Evolutionary conservation across 1,139 yeast species (phyloP), one percentile per base, ranked within the genome.

Genomic region (Saccharomyces hybrid): DNA sequence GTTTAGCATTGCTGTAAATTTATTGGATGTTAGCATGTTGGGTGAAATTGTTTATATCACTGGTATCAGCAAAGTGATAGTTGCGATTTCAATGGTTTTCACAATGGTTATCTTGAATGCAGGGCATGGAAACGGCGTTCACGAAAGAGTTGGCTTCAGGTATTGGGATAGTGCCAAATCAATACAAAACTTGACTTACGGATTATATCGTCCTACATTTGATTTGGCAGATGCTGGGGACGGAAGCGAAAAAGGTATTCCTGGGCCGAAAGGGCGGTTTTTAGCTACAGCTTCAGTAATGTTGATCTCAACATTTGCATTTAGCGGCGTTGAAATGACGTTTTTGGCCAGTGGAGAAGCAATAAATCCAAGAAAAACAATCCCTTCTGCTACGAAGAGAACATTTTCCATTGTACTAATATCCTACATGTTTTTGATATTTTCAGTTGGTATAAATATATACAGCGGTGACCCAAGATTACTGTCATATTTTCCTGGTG

Each of bases 321-420:
- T 83, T 63, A 81, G 85, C 58, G 96, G 96, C 0, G 84, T 90
- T 0, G 95, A 88, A 63, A 81, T 85, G 62, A 90, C 88, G 28
- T 84, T 87, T 61, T 80, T 88, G 55, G 90, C 95, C 1, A 91
- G 93, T n/a, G 89, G 93, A 61, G 96, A 89, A 68, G 88, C 93
- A 3, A 75, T 84, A 55, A 84, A 87, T 61, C 96, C 96, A 0
- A 76, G 96, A 56, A 80, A 78, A 55, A 82, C 93, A 0, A 75
- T 88, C 41, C 95, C 95, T 1, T 79, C 83, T 9, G 95, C 96
- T 0, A 85, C 91, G 3, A 81, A 76, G 61, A 76, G 84, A 59
- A 87, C 88, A 5, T 85, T 85, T 60, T 81, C 84, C 79, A 76
- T 93, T 61, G 80, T 88, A 46, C 64, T 84, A 23, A 66, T 84